Evolutionary conservation across 352 stramenopile species (phyloP), one percentile per base, ranked within the genome.

Genomic region (Plasmopara viticola): DNA sequence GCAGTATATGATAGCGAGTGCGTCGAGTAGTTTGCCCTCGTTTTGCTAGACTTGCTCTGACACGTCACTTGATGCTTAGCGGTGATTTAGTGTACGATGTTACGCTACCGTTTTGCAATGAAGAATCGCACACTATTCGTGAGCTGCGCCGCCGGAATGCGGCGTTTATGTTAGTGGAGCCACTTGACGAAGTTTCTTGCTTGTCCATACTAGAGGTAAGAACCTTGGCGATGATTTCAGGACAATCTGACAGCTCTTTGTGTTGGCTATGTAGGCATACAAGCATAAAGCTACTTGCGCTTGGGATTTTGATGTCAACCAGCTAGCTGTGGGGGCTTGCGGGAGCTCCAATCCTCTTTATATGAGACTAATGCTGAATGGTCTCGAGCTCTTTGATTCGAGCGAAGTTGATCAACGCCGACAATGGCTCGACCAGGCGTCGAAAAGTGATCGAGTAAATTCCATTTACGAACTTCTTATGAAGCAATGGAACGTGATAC

Each of bases 311-410:
- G 64, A 84, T 7, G 70, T 87, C 33, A 68, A 73, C 18, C 55
- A 83, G 9, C 12, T 56, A 17, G 60, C 90, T 37, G 50, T 88
- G 3, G 40, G 53, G 4, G 65, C 70, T 34, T 61, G 63, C 2
- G 76, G 80, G 9, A 93, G 83, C 51, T 84, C 74, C 6, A 90
- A 65, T 39, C 83, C 83, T 2, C 53, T 93, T 17, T 87, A 76
- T 29, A 45, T 90, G 28, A 68, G 80, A 14, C 58, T 90, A 10
- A 38, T 90, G n/a, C 60, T 90, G 1, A 68, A 80, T 38, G 73
- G 64, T 5, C 71, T 83, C 28, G 76, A 85, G 41, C 60, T 83
- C 5, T 86, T 86, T 42, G 60, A 66, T 31, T 20, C 61, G n/a
- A 54, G 17, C 5, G 49, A 72, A 7, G 51, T 40, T 25, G 44